These are phyloP conservation scores for Piper betle DNA, from an alignment of 164 flowering plant species.

Conservation along the genomic window DNA sequence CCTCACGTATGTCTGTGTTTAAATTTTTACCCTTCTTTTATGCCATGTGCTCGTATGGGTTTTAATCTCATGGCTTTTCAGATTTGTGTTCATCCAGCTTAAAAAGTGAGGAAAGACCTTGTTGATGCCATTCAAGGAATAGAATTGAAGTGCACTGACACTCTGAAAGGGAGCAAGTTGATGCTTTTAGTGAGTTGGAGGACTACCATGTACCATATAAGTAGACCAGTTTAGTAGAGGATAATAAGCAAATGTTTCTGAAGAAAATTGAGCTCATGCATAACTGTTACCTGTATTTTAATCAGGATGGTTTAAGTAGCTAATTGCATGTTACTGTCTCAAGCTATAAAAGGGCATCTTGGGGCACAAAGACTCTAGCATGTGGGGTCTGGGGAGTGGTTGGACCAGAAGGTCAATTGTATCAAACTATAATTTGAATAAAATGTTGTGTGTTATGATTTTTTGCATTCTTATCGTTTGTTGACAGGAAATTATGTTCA, in stretches of 20 bases:
- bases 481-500: not conserved
- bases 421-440: too few species aligned
- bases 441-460: too few species aligned
- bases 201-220: not conserved
- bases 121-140: slow-evolving; percentile 51
- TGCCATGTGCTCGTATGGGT: not conserved
- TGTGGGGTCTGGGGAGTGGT: too few species aligned
- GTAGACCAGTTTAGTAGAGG: not conserved
- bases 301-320: not conserved
- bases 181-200: slow-evolving; percentile 62
- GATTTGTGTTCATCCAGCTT: slow-evolving; percentile 71
- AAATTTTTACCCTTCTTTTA: too few species aligned
- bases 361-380: too few species aligned
- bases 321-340: not conserved
- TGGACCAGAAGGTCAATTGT: too few species aligned
- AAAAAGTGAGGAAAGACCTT: slow-evolving; percentile 58
- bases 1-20: slow-evolving; percentile 48
- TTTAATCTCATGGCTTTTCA: slow-evolving; percentile 10
- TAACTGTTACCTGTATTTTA: not conserved
- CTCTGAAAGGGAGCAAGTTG: slow-evolving; percentile 54
- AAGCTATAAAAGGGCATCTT: too few species aligned
- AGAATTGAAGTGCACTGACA: slow-evolving; percentile 37
- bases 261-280: not conserved
- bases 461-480: not conserved
- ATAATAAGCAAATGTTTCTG: not conserved